phyloP scores from a whole-genome alignment of 75 land plant species.

The Pinus tabuliformis region DNA sequence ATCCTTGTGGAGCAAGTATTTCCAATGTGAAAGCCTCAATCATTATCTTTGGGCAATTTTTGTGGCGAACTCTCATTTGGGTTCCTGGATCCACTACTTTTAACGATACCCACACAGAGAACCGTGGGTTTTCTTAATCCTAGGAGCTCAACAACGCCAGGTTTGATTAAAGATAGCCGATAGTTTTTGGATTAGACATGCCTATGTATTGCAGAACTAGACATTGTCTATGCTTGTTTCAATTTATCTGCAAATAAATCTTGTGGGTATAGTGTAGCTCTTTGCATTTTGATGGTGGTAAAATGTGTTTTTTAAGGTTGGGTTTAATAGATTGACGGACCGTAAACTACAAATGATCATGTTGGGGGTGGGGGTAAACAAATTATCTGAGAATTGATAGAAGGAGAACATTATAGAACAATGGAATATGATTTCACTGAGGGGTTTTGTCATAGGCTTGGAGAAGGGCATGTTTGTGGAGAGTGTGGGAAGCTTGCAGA shows the following conservation, averaged over 20 bases:
- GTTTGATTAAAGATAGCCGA: too few relatives aligned
- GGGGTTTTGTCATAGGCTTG: slow-evolving; percentile 41
- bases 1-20: too few relatives aligned
- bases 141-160: too few relatives aligned
- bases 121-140: background rate
- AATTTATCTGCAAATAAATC: too few relatives aligned
- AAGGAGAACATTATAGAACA: slow-evolving; percentile 19
- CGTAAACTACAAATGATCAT: background rate
- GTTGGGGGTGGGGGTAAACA: background rate
- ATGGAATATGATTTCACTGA: slow-evolving; percentile 25
- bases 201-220: too few relatives aligned
- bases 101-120: background rate
- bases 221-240: too few relatives aligned
- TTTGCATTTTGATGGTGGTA: background rate
- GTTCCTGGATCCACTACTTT: background rate
- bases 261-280: background rate
- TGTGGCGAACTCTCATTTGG: background rate
- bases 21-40: too few relatives aligned
- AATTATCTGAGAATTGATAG: background rate
- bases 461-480: slow-evolving; percentile 79
- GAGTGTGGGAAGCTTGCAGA: slow-evolving; percentile 43
- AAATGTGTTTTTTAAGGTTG: background rate
- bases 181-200: too few relatives aligned
- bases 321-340: background rate
- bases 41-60: background rate